phyloP scores from a whole-genome alignment of 2,329 filamentous ascomycete species.

The Colletotrichum caudatum region DNA sequence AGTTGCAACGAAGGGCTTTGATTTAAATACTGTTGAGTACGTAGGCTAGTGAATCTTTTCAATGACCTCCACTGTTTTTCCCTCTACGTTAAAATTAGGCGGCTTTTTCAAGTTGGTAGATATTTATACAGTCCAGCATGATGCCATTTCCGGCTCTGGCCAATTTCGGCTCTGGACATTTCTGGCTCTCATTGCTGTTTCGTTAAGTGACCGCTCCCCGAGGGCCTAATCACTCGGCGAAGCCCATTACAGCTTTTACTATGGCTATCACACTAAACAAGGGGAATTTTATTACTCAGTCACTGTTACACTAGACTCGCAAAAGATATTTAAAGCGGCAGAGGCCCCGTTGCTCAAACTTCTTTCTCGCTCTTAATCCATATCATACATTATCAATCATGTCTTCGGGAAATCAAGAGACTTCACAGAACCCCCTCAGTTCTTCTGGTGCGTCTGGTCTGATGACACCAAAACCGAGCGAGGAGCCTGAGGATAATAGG shows the following conservation, averaged over 20 bases:
- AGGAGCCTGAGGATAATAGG: not conserved
- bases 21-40: not conserved
- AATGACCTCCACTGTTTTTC: not conserved
- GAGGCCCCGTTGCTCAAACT: constrained; percentile 1
- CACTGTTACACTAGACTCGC: not conserved
- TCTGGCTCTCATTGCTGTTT: not conserved
- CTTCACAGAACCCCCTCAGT: too few species aligned
- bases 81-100: not conserved
- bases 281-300: not conserved
- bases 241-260: constrained; percentile 6
- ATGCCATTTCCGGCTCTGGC: not conserved
- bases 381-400: constrained; percentile 1
- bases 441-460: not conserved
- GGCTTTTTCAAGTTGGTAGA: too few species aligned
- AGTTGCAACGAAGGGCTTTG: not conserved
- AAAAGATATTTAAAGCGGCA: constrained; percentile 4
- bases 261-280: too few species aligned
- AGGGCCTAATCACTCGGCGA: not conserved
- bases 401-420: not conserved
- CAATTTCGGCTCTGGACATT: not conserved
- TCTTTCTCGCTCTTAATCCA: not conserved
- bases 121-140: not conserved
- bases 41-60: not conserved
- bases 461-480: not conserved
- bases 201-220: not conserved